Evolutionary conservation across 1,284 basidiomycete species (phyloP), one percentile per base, ranked within the genome.

Genomic region (Violaceomyces palustris): DNA sequence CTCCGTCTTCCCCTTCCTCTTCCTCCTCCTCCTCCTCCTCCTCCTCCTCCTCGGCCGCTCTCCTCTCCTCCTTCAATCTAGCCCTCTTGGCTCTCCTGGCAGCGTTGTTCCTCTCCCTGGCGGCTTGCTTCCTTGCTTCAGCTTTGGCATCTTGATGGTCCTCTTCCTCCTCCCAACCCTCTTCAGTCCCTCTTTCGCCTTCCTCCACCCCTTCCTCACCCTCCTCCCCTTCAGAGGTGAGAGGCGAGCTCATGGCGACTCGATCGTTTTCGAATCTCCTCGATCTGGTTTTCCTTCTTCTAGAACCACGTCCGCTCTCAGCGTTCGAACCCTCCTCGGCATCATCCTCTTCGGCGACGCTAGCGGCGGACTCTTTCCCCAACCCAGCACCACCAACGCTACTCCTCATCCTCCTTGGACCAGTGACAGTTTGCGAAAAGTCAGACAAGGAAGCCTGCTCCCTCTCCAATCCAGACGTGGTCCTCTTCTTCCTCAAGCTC

Each of bases 41-140:
- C 15, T 30, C 40, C 30, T 32, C 39, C 12, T 23, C 39, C 23
- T 35, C 45, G 26, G 41, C 45, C 12, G 38, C 18, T 9, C 28
- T 35, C n/a, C 42, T 41, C 18, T 12, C 14, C 6, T 18, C 18
- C 28, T 39, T 39, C n/a, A n/a, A n/a, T n/a, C n/a, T n/a, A n/a
- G n/a, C n/a, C n/a, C n/a, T n/a, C n/a, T n/a, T n/a, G n/a, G n/a
- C n/a, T n/a, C n/a, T n/a, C n/a, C n/a, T n/a, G 23, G 4, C 29
- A 4, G 22, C 30, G 17, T 31, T 14, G 26, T 29, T 18, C 12
- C 11, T 32, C 18, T 34, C 30, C 31, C 7, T 22, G n/a, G 52
- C 55, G 24, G 45, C 56, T 3, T 50, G 50, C n/a, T 50, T 44
- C 4, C 50, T 58, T 50, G 52, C 6, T 28, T 42, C n/a, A 8